Evolutionary conservation across 345 rosid genomes (phyloP), one percentile per base, ranked within the genome.

Genomic region (Raphanus sativus): DNA sequence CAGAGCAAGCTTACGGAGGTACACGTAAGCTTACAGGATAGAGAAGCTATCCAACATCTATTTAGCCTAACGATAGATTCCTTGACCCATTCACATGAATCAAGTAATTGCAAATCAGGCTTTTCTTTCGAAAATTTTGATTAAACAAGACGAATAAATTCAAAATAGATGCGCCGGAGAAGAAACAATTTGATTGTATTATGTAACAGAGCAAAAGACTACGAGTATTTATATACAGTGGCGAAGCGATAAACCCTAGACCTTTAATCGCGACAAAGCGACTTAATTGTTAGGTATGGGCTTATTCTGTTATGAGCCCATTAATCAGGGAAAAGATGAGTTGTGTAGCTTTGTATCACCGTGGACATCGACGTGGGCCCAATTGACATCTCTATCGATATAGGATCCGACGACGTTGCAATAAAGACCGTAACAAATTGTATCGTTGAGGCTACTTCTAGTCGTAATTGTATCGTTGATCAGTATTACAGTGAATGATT

Each of bases 1-100:
- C 69, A 68, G 82, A 73, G 12, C 60, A 67, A 60, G 65, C 25
- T 52, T 2, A 16, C 59, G 59, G 59, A 52, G 59, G 59, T 52
- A 16, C 59, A 16, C 25, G 25, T 15, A 52, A 52, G 59, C 59
- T 16, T 52, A 52, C 59, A 0, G 59, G 59, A 52, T 52, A 16
- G 0, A 2, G 8, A n/a, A 16, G 4, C 8, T 50, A 52, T 52
- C 59, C 59, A 52, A 6, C 59, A 52, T 52, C 59, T 52, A 4
- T 52, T 15, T 52, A 16, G 59, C 59, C 59, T 52, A 16, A 52
- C 25, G 59, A 52, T 52, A 52, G 59, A 52, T 52, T 52, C 59
- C 59, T 52, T 52, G 59, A 52, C 10, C 59, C 59, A 52, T 52
- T 52, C 59, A 16, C 24, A 52, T 52, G 25, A 16, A 52, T 52